phyloP scores from a whole-genome alignment of 441 rosid genomes.

The Eutrema salsugineum region DNA sequence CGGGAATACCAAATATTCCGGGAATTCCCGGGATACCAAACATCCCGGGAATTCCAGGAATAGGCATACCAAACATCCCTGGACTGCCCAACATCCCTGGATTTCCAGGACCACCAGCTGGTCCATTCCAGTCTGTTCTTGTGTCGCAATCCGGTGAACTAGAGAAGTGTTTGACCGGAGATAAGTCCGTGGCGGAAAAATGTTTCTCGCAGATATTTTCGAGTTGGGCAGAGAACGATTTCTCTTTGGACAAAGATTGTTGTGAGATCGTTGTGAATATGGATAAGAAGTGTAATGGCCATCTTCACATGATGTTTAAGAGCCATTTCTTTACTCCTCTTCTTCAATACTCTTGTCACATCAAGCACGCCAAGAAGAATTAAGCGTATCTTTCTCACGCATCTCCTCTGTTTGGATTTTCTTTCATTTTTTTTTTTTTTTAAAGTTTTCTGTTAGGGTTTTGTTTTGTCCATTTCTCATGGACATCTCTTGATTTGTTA shows the following conservation, averaged over 20 bases:
- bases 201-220: slow-evolving; percentile 31
- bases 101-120: not conserved
- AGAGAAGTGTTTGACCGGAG: slow-evolving; percentile 22
- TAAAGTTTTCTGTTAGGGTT: not conserved
- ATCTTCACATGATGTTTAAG: slow-evolving; percentile 26
- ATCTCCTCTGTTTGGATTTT: not conserved
- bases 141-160: slow-evolving; percentile 20
- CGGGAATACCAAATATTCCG: not conserved
- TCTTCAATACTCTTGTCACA: slow-evolving; percentile 30
- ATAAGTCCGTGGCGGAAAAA: not conserved
- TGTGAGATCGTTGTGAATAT: slow-evolving; percentile 24
- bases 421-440: not conserved
- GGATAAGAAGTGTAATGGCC: slow-evolving; percentile 13
- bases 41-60: not conserved
- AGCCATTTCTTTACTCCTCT: slow-evolving; percentile 35
- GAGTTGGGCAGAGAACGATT: slow-evolving; percentile 30
- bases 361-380: slow-evolving; percentile 22
- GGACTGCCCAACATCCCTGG: not conserved
- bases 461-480: not conserved
- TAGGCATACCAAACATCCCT: not conserved
- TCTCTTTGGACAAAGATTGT: slow-evolving; percentile 27
- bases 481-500: not conserved
- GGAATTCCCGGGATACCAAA: not conserved
- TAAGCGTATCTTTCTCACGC: not conserved
- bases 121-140: slow-evolving; percentile 6